Base-by-base conservation (phyloP, 2,329 filamentous ascomycete genomes). In the Scytalidium lignicola region DNA sequence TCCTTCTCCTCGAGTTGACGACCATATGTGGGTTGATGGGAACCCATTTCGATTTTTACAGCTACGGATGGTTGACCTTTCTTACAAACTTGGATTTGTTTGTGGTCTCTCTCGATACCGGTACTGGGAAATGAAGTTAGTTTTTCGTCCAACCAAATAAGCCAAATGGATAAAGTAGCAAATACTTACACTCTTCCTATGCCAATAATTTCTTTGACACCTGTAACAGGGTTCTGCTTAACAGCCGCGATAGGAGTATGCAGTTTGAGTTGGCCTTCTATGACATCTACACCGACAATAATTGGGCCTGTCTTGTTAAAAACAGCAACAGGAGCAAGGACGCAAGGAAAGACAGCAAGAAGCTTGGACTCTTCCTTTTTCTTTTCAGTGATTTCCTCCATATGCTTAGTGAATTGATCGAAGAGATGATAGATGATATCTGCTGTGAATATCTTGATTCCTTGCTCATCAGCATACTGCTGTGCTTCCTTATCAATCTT, bases 371-470 rank as follows among this genome's bases (percentile, higher is more conserved):
- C 91, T 64, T 97, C 92, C 77, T 96, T 96, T 75, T 90, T 91
- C 76, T 91, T 86, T 71, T 92, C 90, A 23, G 85, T 77, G 58
- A 96, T 79, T 60, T 88, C 78, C 23, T 85, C 84, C 88, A 96
- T 96, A 70, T 99, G 92, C 69, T 88, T 89, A 41, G 88, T 97
- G 72, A 99, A 99, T 56, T 88, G 79, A 70, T 99, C 95, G 68
- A 99, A 99, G 50, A 99, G 76, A 69, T 99, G 93, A 71, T 99
- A 99, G 65, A 99, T 99, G 62, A 99, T 99, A 69, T 99, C 92
- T 2, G 95, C 93, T 2, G 90, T 95, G 75, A 99, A 99, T 62
- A 99, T 88, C 76, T 95, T 97, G 73, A 99, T 88, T 46, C 90
- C 90, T 54, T 95, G 84, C 50, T 97, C 90, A 17, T 96, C 90